Conservation (phyloP, 2,329 filamentous ascomycete species). For the Lasiodiplodia sp. region DNA sequence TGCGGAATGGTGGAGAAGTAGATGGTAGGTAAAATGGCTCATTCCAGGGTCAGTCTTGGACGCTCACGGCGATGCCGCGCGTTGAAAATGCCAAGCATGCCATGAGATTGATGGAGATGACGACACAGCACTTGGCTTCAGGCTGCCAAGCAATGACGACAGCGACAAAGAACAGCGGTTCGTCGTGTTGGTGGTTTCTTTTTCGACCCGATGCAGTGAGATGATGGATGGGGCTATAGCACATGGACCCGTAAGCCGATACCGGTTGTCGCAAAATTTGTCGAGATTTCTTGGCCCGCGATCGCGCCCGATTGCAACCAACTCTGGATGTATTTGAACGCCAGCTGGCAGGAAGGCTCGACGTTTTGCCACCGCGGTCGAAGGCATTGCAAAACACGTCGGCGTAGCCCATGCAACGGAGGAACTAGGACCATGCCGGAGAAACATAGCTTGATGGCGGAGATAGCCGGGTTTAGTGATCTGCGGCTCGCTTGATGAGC, state of each 20-base stretch:
- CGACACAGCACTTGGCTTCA: neutral
- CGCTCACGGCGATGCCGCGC: neutral
- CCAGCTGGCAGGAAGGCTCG: no score
- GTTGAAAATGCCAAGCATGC: neutral
- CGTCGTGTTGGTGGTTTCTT: neutral
- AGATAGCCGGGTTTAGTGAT: slow-evolving; percentile 9
- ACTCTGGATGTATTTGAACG: neutral
- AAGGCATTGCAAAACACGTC: neutral
- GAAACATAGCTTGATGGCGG: slow-evolving; percentile 12
- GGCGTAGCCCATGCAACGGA: slow-evolving; percentile 5
- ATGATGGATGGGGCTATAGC: neutral
- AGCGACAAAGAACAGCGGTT: neutral
- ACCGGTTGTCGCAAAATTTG: neutral
- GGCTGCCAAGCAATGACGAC: neutral
- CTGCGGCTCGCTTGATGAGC: slow-evolving; percentile 5
- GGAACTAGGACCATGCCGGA: slow-evolving; percentile 6
- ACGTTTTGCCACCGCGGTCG: no score
- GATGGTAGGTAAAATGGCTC: neutral
- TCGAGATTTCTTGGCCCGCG: neutral
- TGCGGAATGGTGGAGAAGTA: neutral
- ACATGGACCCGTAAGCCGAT: neutral
- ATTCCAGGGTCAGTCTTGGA: neutral
- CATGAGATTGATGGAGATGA: neutral
- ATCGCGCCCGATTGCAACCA: neutral
- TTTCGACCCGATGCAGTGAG: neutral